Evolutionary conservation across 108 stramenopile genomes (phyloP).

Genomic region (Pseudonitzschia multiseries): DNA sequence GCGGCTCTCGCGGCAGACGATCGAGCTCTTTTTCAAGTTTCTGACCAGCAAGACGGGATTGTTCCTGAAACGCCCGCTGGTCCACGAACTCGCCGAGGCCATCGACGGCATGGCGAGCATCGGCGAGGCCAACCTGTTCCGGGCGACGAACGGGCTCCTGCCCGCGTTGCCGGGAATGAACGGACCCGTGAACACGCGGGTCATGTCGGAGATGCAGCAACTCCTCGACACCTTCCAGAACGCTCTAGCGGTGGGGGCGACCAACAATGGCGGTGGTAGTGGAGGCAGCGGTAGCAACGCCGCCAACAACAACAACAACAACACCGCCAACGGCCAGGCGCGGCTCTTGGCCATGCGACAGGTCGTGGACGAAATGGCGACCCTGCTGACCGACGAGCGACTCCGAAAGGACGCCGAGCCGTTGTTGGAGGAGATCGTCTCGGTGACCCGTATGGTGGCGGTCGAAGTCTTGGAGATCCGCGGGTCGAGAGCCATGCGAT

Average conservation of each 20-base stretch:
- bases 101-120: constrained; percentile 89
- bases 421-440: constrained; percentile 64
- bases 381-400: constrained; percentile 51
- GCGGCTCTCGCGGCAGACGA: constrained; percentile 66
- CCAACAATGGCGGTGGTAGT: too few species aligned
- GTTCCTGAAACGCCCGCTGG: constrained; percentile 82
- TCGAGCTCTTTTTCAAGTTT: constrained; percentile 78
- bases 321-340: constrained; percentile 26
- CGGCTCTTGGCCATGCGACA: constrained; percentile 61
- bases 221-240: constrained; percentile 67
- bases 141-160: constrained; percentile 57
- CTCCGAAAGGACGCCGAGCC: constrained; percentile 62
- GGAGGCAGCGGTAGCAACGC: constrained; percentile 12
- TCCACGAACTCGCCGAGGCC: constrained; percentile 80
- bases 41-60: constrained; percentile 79
- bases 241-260: constrained; percentile 51
- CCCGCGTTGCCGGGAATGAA: constrained; percentile 77
- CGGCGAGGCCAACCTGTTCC: constrained; percentile 70
- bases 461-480: constrained; percentile 86
- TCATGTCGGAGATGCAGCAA: constrained; percentile 70
- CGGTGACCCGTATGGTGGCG: constrained; percentile 80
- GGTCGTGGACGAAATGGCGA: constrained; percentile 49
- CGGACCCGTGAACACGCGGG: constrained; percentile 75
- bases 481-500: constrained; percentile 71
- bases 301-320: neutral